Evolutionary conservation across 2,329 filamentous ascomycete species (phyloP).

Genomic region (Colletotrichum gloeosporioides): DNA sequence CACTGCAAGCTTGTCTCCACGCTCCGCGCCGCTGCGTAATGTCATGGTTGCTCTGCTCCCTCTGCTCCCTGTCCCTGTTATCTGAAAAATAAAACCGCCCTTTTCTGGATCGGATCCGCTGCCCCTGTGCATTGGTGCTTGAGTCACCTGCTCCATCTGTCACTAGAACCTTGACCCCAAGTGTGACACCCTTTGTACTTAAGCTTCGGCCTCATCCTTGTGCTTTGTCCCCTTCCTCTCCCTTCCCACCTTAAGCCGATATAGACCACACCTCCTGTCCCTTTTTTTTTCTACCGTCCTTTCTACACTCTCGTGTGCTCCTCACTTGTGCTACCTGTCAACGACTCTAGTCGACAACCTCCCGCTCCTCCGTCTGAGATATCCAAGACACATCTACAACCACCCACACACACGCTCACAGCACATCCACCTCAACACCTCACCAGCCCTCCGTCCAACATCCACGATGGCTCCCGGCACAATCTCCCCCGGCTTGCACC

Average conservation of each 20-base stretch:
- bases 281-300: neutral
- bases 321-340: neutral
- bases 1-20: neutral
- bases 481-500: slow-evolving; percentile 27
- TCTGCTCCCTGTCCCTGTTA: slow-evolving; percentile 17
- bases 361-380: neutral
- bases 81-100: slow-evolving; percentile 10
- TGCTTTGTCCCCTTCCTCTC: slow-evolving; percentile 11
- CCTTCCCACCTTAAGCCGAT: slow-evolving; percentile 8
- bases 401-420: neutral
- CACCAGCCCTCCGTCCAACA: neutral
- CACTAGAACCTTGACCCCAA: slow-evolving; percentile 14
- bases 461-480: slow-evolving; percentile 32
- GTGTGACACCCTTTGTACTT: slow-evolving; percentile 17
- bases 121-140: slow-evolving; percentile 21
- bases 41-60: slow-evolving; percentile 6
- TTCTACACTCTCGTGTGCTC: neutral
- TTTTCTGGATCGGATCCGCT: slow-evolving; percentile 12
- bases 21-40: neutral
- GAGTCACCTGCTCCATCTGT: slow-evolving; percentile 24
- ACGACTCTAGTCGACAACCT: neutral
- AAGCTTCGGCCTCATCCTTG: slow-evolving; percentile 17
- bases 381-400: neutral
- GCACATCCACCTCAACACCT: neutral
- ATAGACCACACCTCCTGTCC: slow-evolving; percentile 1